These are phyloP conservation scores for Chlorencoelia australis DNA, from an alignment of 2,329 filamentous ascomycete genomes.

Conservation along the genomic window DNA sequence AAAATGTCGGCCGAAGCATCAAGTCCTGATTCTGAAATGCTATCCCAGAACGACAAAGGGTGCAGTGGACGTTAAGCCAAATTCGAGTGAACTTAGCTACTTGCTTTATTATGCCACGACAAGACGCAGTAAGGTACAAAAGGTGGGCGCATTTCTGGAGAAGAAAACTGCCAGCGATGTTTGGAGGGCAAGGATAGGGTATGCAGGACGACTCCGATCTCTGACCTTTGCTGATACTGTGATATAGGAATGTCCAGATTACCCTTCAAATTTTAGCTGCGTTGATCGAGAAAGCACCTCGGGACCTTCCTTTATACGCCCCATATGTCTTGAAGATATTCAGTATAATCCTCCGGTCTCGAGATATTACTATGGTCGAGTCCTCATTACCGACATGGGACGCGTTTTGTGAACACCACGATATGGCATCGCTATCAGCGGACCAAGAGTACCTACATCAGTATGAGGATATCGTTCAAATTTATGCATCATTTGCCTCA, in stretches of 20 bases:
- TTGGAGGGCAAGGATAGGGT: conserved; percentile 81
- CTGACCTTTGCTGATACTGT: conserved; percentile 12
- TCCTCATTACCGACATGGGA: conserved; percentile 80
- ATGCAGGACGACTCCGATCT: conserved; percentile 25
- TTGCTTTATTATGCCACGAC: conserved; percentile 95
- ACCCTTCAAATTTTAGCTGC: conserved; percentile 87
- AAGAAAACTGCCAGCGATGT: conserved; percentile 90
- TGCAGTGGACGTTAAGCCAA: conserved; percentile 85
- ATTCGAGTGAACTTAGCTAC: conserved; percentile 93
- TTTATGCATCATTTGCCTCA: conserved; percentile 73
- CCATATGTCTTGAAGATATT: conserved; percentile 77
- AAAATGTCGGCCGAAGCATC: conserved; percentile 83
- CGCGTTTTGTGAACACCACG: conserved; percentile 80
- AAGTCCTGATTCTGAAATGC: conserved; percentile 91
- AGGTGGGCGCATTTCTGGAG: conserved; percentile 89
- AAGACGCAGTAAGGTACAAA: conserved; percentile 88
- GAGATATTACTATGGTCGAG: conserved; percentile 87
- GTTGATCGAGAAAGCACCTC: conserved; percentile 84
- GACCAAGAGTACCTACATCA: conserved; percentile 75
- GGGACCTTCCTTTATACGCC: conserved; percentile 83
- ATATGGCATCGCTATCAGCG: conserved; percentile 72
- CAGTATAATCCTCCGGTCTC: conserved; percentile 69
- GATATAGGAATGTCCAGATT: conserved; percentile 74
- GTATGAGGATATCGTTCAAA: conserved; percentile 71
- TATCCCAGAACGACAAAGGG: conserved; percentile 90